These are phyloP conservation scores for Mucor sp. DNA, from an alignment of 371 early-diverging fungal genomes.

Conservation along the genomic window DNA sequence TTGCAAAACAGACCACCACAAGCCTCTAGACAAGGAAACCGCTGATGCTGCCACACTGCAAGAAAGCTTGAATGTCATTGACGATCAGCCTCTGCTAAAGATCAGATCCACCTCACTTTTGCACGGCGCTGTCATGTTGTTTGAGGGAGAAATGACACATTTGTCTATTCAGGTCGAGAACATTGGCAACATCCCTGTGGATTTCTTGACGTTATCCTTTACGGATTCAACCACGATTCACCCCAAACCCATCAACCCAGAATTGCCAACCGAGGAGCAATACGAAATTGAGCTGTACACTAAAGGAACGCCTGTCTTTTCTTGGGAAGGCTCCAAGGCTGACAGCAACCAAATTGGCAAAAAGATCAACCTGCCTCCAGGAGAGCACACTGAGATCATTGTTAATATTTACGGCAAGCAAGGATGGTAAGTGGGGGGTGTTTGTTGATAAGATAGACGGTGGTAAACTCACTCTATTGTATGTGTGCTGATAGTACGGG, in stretches of 20 bases:
- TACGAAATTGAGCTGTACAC: conserved; percentile 77
- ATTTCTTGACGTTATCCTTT: conserved; percentile 71
- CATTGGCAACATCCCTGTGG: conserved; percentile 69
- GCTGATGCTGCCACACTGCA: not conserved
- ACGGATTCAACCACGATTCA: conserved; percentile 59
- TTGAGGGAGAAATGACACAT: conserved; percentile 76
- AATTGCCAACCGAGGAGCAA: conserved; percentile 68
- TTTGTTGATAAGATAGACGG: too few relatives aligned
- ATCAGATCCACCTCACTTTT: conserved; percentile 62
- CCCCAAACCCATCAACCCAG: conserved; percentile 44
- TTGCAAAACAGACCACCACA: not conserved
- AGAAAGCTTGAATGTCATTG: conserved; percentile 47
- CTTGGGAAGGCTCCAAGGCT: conserved; percentile 48
- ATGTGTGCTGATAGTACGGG: conserved; percentile 51
- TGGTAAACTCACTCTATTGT: too few relatives aligned
- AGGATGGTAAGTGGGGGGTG: conserved; percentile 32
- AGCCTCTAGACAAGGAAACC: not conserved
- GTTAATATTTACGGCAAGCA: conserved; percentile 82
- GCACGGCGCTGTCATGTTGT: conserved; percentile 79
- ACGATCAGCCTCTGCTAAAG: conserved; percentile 70
- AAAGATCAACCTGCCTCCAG: conserved; percentile 56
- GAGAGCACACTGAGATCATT: conserved; percentile 53
- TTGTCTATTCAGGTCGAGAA: conserved; percentile 73
- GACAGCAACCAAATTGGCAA: conserved; percentile 34
- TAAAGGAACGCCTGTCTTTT: conserved; percentile 66